Evolutionary conservation across 1,284 basidiomycete species (phyloP), one percentile per base, ranked within the genome.

Genomic region (Cryptococcus sp.): DNA sequence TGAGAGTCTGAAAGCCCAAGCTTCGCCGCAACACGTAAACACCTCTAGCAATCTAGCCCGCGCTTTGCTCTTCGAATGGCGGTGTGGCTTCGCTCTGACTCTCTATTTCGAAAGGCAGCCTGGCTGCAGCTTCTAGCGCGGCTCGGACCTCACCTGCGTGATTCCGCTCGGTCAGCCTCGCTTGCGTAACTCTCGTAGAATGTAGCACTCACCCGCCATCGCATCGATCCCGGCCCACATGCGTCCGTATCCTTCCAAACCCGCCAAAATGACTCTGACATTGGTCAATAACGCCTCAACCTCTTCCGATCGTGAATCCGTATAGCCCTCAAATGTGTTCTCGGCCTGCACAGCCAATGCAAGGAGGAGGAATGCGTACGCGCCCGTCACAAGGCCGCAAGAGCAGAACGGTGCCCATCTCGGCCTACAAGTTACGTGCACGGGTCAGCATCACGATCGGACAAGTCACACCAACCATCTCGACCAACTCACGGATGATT

Each of bases 151-250:
- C 73, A 27, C 64, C 73, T 75, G 48, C 19, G 13, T 27, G 23
- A 27, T 47, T 38, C 43, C 7, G 23, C 39, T 27, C 42, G 5
- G 17, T 42, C 47, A 48, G 47, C 47, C 3, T 23, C 27, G 30
- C 30, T 35, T 8, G 30, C 30, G 2, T 5, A 35, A n/a, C 20
- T 8, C 20, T 2, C 16, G 16, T 13, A 46, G 20, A 30, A 20
- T 27, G 5, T 20, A 17, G 11, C 17, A 75, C 76, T 73, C 63
- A 74, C 75, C 64, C 23, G 77, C 78, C 76, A 79, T 79, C 47
- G 70, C 68, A 48, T 75, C 73, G 58, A 80, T 79, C 19, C 77
- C 78, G 39, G 72, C 77, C 79, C 79, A 80, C 76, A 79, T 78
- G 47, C 64, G 59, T 16, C 77, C 79, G 57, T 79, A 80, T 30